These are phyloP conservation scores for Periconia sp. DNA, from an alignment of 2,329 filamentous ascomycete genomes.

Conservation along the genomic window DNA sequence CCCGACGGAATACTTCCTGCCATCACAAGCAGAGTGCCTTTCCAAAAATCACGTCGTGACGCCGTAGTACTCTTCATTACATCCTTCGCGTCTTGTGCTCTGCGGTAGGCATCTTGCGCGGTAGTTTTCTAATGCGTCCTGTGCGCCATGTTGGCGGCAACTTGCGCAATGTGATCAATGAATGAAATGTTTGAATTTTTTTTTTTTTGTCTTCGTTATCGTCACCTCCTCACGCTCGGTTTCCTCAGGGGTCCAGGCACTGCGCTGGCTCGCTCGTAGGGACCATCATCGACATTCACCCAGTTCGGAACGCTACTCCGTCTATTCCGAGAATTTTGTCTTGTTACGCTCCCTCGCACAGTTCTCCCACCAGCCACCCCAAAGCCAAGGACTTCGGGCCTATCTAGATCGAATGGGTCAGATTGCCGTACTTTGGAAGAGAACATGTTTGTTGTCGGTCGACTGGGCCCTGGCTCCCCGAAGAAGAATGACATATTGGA, in stretches of 20 bases:
- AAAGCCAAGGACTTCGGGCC: constrained; percentile 47
- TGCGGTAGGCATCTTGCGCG: constrained; percentile 10
- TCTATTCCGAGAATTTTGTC: constrained; percentile 34
- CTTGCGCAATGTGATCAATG: constrained; percentile 11
- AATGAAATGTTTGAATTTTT: neutral
- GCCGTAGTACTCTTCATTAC: constrained; percentile 17
- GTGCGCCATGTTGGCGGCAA: constrained; percentile 16
- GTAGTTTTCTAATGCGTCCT: constrained; percentile 12
- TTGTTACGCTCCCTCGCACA: constrained; percentile 36
- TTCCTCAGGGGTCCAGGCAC: constrained; percentile 23
- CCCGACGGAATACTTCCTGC: constrained; percentile 44
- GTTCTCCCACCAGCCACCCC: constrained; percentile 31
- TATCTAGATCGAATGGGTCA: constrained; percentile 49
- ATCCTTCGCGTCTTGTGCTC: constrained; percentile 12
- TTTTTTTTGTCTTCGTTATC: constrained; percentile 6
- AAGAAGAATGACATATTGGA: constrained; percentile 33
- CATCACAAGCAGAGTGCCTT: constrained; percentile 21
- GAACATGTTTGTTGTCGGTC: constrained; percentile 36
- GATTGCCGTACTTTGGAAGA: constrained; percentile 41
- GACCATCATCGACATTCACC: constrained; percentile 25
- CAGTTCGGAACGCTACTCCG: constrained; percentile 39
- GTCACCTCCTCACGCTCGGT: constrained; percentile 25
- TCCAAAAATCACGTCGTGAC: constrained; percentile 10
- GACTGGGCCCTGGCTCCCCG: constrained; percentile 43
- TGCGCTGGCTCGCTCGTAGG: constrained; percentile 23